phyloP scores from a whole-genome alignment of 352 stramenopile genomes.

The Phytophthora fragariaefolia region DNA sequence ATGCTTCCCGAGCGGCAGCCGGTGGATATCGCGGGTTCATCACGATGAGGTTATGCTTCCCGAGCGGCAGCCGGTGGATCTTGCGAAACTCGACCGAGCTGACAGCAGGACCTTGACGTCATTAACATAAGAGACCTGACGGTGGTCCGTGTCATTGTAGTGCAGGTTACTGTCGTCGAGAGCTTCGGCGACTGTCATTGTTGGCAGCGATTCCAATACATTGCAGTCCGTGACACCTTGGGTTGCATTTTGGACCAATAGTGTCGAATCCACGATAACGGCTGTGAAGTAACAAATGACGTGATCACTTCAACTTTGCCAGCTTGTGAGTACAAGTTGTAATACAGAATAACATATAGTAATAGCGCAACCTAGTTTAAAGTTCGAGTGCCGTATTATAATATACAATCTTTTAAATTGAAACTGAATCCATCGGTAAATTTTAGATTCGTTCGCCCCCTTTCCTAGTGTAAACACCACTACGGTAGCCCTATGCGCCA shows the following conservation, averaged over 20 bases:
- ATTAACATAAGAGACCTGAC: slow-evolving; percentile 24
- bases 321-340: too few species aligned
- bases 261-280: slow-evolving; percentile 28
- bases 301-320: too few species aligned
- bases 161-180: slow-evolving; percentile 26
- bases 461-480: too few species aligned
- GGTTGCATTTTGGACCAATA: slow-evolving; percentile 32
- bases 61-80: slow-evolving; percentile 28
- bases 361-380: too few species aligned
- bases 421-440: too few species aligned
- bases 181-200: background rate
- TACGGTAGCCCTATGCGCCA: too few species aligned
- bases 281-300: background rate
- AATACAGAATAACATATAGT: too few species aligned
- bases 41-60: slow-evolving; percentile 18
- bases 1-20: slow-evolving; percentile 27
- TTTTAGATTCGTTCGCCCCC: too few species aligned
- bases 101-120: slow-evolving; percentile 28
- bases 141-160: slow-evolving; percentile 23
- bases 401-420: too few species aligned
- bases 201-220: slow-evolving; percentile 13
- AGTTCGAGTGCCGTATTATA: too few species aligned
- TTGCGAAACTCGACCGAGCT: slow-evolving; percentile 35
- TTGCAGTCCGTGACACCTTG: slow-evolving; percentile 32
- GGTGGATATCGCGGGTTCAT: slow-evolving; percentile 37